Conservation (phyloP, 352 stramenopile genomes). For the Globisporangium echinulatum region DNA sequence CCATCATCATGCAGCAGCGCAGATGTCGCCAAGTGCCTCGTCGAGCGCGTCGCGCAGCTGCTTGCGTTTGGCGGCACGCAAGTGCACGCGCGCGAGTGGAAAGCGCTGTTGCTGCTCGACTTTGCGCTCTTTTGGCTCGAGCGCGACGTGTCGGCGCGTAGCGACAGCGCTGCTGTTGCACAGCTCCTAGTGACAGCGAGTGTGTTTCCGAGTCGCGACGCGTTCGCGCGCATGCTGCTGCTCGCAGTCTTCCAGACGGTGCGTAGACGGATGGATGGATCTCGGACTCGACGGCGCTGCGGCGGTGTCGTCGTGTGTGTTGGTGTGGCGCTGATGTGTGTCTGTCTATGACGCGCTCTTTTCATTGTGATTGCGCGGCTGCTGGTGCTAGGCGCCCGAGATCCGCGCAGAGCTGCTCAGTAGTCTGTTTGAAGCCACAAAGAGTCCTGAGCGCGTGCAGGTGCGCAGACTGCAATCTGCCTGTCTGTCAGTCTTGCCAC, state of each 20-base stretch:
- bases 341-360: too few species aligned
- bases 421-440: conserved; percentile 31
- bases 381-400: conserved; percentile 30
- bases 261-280: background rate
- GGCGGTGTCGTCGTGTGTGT: background rate
- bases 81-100: conserved; percentile 65
- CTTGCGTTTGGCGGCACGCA: conserved; percentile 65
- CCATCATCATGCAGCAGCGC: background rate
- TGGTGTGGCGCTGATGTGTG: background rate
- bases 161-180: too few species aligned
- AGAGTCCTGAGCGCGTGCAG: conserved; percentile 6
- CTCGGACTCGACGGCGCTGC: background rate
- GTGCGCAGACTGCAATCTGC: background rate
- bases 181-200: background rate
- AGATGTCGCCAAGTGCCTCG: conserved; percentile 21
- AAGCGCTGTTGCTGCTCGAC: conserved; percentile 70
- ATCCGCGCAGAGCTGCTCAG: conserved; percentile 43
- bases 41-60: conserved; percentile 29
- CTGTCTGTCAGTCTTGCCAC: too few species aligned
- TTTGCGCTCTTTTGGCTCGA: conserved; percentile 61
- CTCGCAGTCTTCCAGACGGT: conserved; percentile 17
- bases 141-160: conserved; percentile 1
- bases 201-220: conserved; percentile 2
- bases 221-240: conserved; percentile 9
- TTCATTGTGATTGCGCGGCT: too few species aligned